A percentile compares a stretch with the other conserved stretches of the same genome.
Evolutionary conservation across 768 basidiomycete genomes (phyloP).

Genomic region (Postia placenta): DNA sequence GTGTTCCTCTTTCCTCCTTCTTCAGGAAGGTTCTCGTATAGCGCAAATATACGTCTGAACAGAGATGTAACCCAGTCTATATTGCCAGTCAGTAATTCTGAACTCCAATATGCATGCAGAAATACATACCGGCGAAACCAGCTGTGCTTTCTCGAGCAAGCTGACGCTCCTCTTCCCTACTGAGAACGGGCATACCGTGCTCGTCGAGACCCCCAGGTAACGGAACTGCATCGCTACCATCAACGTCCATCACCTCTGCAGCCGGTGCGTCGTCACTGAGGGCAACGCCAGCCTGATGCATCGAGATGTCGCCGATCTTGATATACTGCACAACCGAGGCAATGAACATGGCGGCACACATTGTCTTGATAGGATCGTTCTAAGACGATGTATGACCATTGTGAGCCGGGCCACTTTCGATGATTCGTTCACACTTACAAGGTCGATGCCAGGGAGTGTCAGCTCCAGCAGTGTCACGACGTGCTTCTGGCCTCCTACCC

Average conservation of each 20-base stretch:
- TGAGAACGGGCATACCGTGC: slow-evolving; percentile 36
- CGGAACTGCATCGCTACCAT: slow-evolving; percentile 38
- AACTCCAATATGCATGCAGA: background rate
- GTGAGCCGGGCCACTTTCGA: background rate
- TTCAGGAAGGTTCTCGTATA: slow-evolving; percentile 92
- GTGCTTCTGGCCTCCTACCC: slow-evolving; percentile 86
- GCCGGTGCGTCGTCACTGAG: slow-evolving; percentile 47
- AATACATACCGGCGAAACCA: slow-evolving; percentile 58
- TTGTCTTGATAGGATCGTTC: slow-evolving; percentile 79
- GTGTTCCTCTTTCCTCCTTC: slow-evolving; percentile 85
- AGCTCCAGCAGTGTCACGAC: slow-evolving; percentile 83
- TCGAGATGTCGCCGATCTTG: slow-evolving; percentile 72
- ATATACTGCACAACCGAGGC: slow-evolving; percentile 67
- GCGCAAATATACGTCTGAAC: slow-evolving; percentile 68
- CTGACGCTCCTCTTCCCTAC: slow-evolving; percentile 61
- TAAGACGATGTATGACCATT: slow-evolving; percentile 22
- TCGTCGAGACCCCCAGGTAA: slow-evolving; percentile 49
- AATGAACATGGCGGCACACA: slow-evolving; percentile 78
- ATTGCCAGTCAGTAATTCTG: background rate
- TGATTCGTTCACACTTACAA: slow-evolving; percentile 39
- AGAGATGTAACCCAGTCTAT: slow-evolving; percentile 78
- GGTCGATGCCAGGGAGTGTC: slow-evolving; percentile 87
- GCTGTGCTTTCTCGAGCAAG: slow-evolving; percentile 75
- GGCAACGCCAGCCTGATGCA: slow-evolving; percentile 49
- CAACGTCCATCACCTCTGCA: slow-evolving; percentile 50